Evolutionary conservation across 495 filamentous ascomycete genomes (phyloP), one percentile per base, ranked within the genome.

Genomic region (Extremus antarcticus): DNA sequence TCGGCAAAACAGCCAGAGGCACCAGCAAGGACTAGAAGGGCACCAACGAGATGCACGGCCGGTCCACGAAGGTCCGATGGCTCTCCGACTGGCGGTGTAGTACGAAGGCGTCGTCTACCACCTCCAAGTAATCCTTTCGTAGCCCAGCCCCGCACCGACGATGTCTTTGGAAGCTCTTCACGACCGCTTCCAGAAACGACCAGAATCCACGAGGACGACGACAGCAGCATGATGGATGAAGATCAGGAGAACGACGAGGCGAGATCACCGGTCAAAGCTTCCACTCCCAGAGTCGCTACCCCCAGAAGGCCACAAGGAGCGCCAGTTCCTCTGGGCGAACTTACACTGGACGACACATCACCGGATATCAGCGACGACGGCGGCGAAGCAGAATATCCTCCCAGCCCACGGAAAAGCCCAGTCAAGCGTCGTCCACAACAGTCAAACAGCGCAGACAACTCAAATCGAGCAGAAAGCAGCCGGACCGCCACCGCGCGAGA

Each of bases 241-340:
- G 25, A 60, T n/a, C 54, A 58, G 41, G 58, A 64, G 29, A 61
- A 61, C 50, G 58, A 58, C 40, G 55, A 40, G 23, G 9, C 54
- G 1, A 24, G 19, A 29, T 51, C 58, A 20, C 45, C 54, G 1
- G 29, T 32, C 21, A 40, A 41, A 35, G n/a, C 15, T 16, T n/a
- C 17, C 16, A 40, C 55, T 20, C 47, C 46, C 9, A 41, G 50
- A 51, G 25, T 32, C 4, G 19, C 35, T 22, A 60, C 51, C 17
- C 61, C 61, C 9, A 40, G 54, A 10, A 25, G 58, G 40, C 49
- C 50, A n/a, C 56, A 41, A 15, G 60, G 60, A 2, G 17, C 41
- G 2, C 21, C 54, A 10, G 24, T 58, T 9, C 51, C 62, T n/a
- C 55, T 61, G 3, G 54, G 58, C 22, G 62, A 64, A 32, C 46